phyloP scores from a whole-genome alignment of 2,329 filamentous ascomycete genomes.

The Colletotrichum euphorbiae region DNA sequence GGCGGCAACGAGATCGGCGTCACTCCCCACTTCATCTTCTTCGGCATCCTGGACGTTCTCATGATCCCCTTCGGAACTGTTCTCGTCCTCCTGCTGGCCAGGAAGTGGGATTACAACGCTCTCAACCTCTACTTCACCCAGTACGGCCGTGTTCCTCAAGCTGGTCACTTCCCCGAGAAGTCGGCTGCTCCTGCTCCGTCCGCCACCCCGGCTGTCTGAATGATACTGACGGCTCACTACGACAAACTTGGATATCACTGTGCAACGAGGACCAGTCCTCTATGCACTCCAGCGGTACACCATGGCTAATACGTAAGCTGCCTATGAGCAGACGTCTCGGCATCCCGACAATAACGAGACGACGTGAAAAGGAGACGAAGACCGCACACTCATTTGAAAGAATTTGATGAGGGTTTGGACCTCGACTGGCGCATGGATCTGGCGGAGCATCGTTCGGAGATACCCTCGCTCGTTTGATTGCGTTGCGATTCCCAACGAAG shows the following conservation, averaged over 20 bases:
- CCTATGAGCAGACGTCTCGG: too few relatives aligned
- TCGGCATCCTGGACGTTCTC: conserved; percentile 64
- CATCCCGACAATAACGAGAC: neutral
- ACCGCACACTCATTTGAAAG: neutral
- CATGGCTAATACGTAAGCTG: neutral
- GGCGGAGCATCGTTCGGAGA: conserved; percentile 13
- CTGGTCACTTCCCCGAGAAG: conserved; percentile 62
- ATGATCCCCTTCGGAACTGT: conserved; percentile 58
- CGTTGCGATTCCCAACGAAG: neutral
- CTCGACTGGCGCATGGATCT: neutral
- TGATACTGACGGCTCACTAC: too few relatives aligned
- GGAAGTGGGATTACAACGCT: conserved; percentile 62
- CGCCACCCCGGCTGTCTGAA: conserved; percentile 40
- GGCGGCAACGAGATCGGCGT: conserved; percentile 63
- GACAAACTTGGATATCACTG: neutral
- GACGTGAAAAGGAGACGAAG: neutral
- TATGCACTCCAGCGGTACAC: too few relatives aligned
- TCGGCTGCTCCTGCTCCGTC: conserved; percentile 43
- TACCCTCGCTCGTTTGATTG: conserved; percentile 27
- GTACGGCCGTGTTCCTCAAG: conserved; percentile 62
- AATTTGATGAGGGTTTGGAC: neutral
- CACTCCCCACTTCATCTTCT: conserved; percentile 61
- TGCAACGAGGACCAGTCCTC: neutral
- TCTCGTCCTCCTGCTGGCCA: conserved; percentile 57
- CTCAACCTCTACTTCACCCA: conserved; percentile 67